Percentiles rank a stretch among this genome's conserved stretches.
Evolutionary conservation across 306 rosid species (phyloP).

Genomic region (Medicago ruthenica): DNA sequence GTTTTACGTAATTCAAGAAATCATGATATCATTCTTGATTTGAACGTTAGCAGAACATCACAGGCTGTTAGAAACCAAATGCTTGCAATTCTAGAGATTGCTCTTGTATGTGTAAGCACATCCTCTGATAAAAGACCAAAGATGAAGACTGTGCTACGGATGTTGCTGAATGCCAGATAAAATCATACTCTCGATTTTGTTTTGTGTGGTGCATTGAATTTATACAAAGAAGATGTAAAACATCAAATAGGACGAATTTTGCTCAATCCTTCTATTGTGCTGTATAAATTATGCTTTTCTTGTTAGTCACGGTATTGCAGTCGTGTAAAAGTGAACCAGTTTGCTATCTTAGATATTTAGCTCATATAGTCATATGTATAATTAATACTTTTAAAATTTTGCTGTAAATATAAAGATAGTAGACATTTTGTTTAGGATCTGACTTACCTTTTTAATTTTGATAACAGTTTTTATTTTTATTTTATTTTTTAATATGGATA

Average conservation of each 20-base stretch:
- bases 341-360: not conserved
- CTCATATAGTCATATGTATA: not conserved
- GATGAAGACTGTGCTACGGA: constrained; percentile 79
- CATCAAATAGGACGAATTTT: constrained; percentile 23
- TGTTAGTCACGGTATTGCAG: not conserved
- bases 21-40: constrained; percentile 71
- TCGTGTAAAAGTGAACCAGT: constrained; percentile 1
- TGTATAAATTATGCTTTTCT: constrained; percentile 25
- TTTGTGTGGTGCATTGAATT: constrained; percentile 5
- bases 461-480: no score
- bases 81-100: constrained; percentile 73
- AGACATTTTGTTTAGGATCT: no score
- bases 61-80: constrained; percentile 69
- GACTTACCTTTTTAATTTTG: no score
- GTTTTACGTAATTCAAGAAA: constrained; percentile 54
- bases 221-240: constrained; percentile 30
- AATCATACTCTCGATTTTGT: not conserved
- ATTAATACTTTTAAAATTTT: no score
- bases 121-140: constrained; percentile 82
- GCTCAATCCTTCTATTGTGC: constrained; percentile 22
- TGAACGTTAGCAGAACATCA: constrained; percentile 67
- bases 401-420: no score
- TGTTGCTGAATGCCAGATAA: constrained; percentile 83
- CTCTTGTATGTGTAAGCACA: constrained; percentile 66
- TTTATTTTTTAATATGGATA: no score